phyloP scores from a whole-genome alignment of 495 filamentous ascomycete species.

The Podospora pseudocomata region DNA sequence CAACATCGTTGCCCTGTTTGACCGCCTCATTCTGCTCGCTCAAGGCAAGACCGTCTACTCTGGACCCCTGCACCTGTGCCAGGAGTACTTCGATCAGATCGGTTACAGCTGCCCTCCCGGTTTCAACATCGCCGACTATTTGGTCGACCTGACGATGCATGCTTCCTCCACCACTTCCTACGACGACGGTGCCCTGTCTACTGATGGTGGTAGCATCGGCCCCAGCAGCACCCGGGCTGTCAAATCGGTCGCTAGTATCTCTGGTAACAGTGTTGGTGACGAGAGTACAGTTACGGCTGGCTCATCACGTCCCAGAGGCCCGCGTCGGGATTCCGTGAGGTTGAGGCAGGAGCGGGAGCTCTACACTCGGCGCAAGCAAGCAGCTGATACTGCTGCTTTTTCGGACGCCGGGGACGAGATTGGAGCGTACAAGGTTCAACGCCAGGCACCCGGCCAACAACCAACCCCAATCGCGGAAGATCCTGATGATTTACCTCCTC shows the following conservation, averaged over 20 bases:
- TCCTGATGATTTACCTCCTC: conserved; percentile 71
- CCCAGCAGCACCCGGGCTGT: conserved; percentile 86
- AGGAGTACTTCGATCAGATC: conserved; percentile 85
- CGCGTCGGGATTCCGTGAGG: conserved; percentile 70
- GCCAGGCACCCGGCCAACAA: conserved; percentile 57
- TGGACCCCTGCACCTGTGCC: conserved; percentile 82
- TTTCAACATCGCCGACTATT: conserved; percentile 97
- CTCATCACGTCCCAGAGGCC: conserved; percentile 57
- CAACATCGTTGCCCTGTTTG: conserved; percentile 99
- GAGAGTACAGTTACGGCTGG: conserved; percentile 39
- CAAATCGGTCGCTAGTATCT: conserved; percentile 83
- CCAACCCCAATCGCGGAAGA: conserved; percentile 60
- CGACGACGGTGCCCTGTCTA: conserved; percentile 53
- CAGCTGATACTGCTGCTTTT: conserved; percentile 64
- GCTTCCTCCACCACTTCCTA: conserved; percentile 47
- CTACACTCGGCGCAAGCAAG: conserved; percentile 74
- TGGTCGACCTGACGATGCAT: conserved; percentile 98
- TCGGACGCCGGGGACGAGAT: conserved; percentile 58
- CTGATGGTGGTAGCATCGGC: conserved; percentile 67
- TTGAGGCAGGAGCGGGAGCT: conserved; percentile 84
- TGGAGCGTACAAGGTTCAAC: conserved; percentile 60
- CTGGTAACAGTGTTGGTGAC: conserved; percentile 58
- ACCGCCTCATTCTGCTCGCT: conserved; percentile 85
- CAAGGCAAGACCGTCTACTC: conserved; percentile 90
- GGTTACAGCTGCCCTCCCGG: conserved; percentile 91